Evolutionary conservation across 1,284 basidiomycete genomes (phyloP).

Genomic region (Kwoniella shivajii): DNA sequence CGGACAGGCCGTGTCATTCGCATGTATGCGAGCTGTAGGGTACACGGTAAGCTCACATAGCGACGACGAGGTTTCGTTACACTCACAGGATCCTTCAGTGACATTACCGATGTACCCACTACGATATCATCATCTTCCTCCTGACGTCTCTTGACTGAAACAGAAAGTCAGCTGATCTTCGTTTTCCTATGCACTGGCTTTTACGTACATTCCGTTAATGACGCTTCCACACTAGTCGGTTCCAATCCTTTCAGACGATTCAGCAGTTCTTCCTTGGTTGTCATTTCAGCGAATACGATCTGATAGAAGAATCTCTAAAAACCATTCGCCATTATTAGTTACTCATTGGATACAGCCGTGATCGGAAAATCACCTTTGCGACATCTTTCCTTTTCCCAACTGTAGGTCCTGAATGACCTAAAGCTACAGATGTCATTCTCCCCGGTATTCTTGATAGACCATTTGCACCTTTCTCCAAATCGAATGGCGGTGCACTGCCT

Average conservation of each 20-base stretch:
- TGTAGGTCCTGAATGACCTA: constrained; percentile 79
- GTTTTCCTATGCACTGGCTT: background rate
- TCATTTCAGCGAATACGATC: constrained; percentile 78
- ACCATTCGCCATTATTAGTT: background rate
- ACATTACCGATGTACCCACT: constrained; percentile 81
- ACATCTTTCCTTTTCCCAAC: constrained; percentile 49
- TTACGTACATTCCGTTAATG: constrained; percentile 25
- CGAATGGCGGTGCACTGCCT: constrained; percentile 90
- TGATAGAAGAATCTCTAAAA: constrained; percentile 79
- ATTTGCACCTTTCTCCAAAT: constrained; percentile 63
- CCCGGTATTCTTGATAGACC: constrained; percentile 58
- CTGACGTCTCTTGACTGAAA: constrained; percentile 64
- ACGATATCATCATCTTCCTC: constrained; percentile 83
- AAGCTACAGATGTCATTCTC: constrained; percentile 70
- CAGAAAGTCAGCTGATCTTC: background rate
- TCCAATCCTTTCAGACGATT: constrained; percentile 36
- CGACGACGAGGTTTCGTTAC: background rate
- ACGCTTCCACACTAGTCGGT: constrained; percentile 30
- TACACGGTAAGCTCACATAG: background rate
- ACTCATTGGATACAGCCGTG: background rate
- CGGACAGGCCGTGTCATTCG: constrained; percentile 84
- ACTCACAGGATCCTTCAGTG: constrained; percentile 86
- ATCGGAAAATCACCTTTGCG: constrained; percentile 38
- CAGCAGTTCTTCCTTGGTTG: constrained; percentile 67
- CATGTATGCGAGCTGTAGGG: constrained; percentile 76